Evolutionary conservation across 2,329 filamentous ascomycete genomes (phyloP).

Genomic region (Magnaporthiopsis incrustans): DNA sequence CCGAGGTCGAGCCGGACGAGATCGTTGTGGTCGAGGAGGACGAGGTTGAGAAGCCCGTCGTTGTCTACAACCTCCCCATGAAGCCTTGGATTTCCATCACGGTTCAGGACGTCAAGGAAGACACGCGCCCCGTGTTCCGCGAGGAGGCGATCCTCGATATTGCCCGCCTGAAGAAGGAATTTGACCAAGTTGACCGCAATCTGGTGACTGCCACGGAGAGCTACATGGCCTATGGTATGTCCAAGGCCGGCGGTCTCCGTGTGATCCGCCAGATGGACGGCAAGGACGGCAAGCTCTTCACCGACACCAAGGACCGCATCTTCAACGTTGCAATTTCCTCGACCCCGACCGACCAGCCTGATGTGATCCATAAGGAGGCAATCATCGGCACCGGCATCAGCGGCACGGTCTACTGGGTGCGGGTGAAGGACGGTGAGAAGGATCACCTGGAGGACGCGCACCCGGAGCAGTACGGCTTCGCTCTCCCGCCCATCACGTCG

Average conservation of each 20-base stretch:
- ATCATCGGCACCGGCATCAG: conserved; percentile 91
- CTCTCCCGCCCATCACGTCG: conserved; percentile 76
- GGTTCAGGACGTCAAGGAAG: conserved; percentile 48
- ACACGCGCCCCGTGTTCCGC: conserved; percentile 57
- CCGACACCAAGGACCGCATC: conserved; percentile 82
- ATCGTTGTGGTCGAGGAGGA: conserved; percentile 54
- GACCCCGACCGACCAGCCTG: conserved; percentile 46
- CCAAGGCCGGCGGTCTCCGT: conserved; percentile 84
- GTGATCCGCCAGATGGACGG: conserved; percentile 94
- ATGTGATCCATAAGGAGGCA: conserved; percentile 59
- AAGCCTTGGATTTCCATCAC: conserved; percentile 90
- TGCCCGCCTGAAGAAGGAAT: conserved; percentile 91
- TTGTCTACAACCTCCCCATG: conserved; percentile 94
- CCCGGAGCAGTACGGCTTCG: conserved; percentile 77
- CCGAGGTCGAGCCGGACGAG: conserved; percentile 59
- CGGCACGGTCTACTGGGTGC: conserved; percentile 93
- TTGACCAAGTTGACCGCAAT: conserved; percentile 93
- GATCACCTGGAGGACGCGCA: conserved; percentile 73
- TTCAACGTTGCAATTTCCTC: conserved; percentile 87
- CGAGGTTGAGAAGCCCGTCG: conserved; percentile 56
- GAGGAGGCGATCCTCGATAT: conserved; percentile 84
- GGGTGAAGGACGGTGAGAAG: conserved; percentile 67
- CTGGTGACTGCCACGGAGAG: conserved; percentile 81
- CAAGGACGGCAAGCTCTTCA: conserved; percentile 84
- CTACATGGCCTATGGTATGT: conserved; percentile 91